Conservation (phyloP, 2,329 filamentous ascomycete genomes). For the Colletotrichum aenigma region DNA sequence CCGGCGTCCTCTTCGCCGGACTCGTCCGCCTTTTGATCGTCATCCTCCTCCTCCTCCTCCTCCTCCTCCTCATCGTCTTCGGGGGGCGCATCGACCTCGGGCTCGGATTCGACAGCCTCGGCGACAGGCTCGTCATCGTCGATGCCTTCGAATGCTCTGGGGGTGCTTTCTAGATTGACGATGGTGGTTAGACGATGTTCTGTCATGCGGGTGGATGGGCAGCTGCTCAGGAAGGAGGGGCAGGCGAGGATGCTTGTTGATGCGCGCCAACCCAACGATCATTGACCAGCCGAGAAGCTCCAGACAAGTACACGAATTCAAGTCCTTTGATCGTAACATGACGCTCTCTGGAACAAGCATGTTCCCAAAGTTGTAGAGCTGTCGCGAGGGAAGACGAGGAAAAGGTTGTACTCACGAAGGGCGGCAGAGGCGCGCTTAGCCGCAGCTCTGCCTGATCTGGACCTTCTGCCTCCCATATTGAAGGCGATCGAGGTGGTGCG, state of each 20-base stretch:
- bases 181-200: not conserved
- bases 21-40: constrained; percentile 43
- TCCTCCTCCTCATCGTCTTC: constrained; percentile 43
- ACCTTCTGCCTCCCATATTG: constrained; percentile 15
- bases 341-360: constrained; percentile 17
- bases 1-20: constrained; percentile 50
- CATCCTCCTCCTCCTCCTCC: constrained; percentile 56
- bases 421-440: constrained; percentile 58
- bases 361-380: constrained; percentile 27
- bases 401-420: constrained; percentile 44
- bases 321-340: not conserved
- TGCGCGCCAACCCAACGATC: not conserved
- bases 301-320: not conserved
- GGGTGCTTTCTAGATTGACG: constrained; percentile 40
- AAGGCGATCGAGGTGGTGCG: not conserved
- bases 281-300: not conserved
- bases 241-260: not conserved
- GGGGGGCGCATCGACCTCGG: constrained; percentile 25
- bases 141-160: constrained; percentile 39
- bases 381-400: not conserved
- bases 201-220: not conserved
- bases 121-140: constrained; percentile 45
- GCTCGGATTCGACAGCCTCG: constrained; percentile 31
- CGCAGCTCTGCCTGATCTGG: constrained; percentile 56
- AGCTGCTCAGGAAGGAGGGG: not conserved